Conservation (phyloP, 805 yeast species). For the Naumovozyma dairenensis region DNA sequence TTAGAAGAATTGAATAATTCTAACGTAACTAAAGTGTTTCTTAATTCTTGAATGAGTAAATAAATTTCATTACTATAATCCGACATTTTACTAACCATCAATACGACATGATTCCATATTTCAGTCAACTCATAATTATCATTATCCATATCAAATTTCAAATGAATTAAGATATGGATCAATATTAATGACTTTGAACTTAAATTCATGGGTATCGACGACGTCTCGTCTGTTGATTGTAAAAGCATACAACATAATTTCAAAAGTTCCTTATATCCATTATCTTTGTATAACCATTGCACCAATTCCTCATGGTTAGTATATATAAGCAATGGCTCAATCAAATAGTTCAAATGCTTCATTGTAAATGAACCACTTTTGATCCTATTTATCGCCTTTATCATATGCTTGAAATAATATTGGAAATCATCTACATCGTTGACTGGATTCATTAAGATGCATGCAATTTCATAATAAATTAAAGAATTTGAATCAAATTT, state of each 20-base stretch:
- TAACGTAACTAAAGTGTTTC: slow-evolving; percentile 10
- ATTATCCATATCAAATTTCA: slow-evolving; percentile 3
- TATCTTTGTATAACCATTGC: slow-evolving; percentile 17
- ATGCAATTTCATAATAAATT: slow-evolving; percentile 10
- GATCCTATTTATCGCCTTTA: slow-evolving; percentile 16
- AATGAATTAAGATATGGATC: slow-evolving; percentile 13
- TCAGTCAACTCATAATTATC: slow-evolving; percentile 6
- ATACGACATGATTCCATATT: slow-evolving; percentile 16
- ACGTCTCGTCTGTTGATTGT: slow-evolving; percentile 19
- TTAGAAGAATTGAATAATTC: slow-evolving; percentile 11
- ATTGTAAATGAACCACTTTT: slow-evolving; percentile 22
- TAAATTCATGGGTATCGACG: slow-evolving; percentile 20
- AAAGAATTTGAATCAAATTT: slow-evolving; percentile 7
- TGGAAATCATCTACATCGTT: not conserved
- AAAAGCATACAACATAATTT: slow-evolving; percentile 14
- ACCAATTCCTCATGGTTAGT: slow-evolving; percentile 5
- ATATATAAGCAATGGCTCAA: slow-evolving; percentile 13
- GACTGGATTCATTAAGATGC: not conserved
- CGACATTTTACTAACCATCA: slow-evolving; percentile 13
- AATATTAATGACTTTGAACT: slow-evolving; percentile 21
- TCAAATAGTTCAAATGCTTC: slow-evolving; percentile 19
- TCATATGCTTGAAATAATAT: slow-evolving; percentile 11
- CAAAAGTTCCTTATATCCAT: slow-evolving; percentile 17
- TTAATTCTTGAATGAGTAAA: slow-evolving; percentile 17
- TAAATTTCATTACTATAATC: slow-evolving; percentile 20